These are phyloP conservation scores for Oldenlandia corymbosa DNA, from an alignment of 257 asterid species.

Conservation along the genomic window DNA sequence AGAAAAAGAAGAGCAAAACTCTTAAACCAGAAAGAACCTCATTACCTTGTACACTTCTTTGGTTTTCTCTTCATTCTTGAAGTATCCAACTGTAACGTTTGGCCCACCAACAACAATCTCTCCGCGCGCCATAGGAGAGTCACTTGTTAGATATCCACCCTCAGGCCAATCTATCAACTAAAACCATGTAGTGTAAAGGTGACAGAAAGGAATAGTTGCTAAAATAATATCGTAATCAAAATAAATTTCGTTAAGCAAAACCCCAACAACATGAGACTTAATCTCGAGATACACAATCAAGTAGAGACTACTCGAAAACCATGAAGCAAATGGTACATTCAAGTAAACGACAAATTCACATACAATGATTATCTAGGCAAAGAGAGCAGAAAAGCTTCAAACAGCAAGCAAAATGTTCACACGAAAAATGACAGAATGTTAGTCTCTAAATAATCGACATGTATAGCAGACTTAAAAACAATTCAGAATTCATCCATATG, in stretches of 20 bases:
- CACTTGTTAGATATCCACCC: conserved; percentile 79
- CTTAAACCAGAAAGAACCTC: too few species aligned
- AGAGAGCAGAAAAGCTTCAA: neutral
- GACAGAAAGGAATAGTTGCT: neutral
- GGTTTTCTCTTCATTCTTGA: conserved; percentile 82
- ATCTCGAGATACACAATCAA: neutral
- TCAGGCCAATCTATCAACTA: conserved; percentile 95
- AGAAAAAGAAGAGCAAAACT: neutral
- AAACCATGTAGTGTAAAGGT: conserved; percentile 15
- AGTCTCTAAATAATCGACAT: neutral
- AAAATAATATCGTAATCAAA: neutral
- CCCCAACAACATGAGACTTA: neutral
- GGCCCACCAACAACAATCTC: conserved; percentile 95
- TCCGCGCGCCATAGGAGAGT: conserved; percentile 87
- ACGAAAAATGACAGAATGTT: neutral
- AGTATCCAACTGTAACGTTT: conserved; percentile 88
- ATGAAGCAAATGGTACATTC: neutral
- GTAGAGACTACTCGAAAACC: neutral
- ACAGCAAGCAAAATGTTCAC: neutral
- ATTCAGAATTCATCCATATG: neutral
- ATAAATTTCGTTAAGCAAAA: neutral
- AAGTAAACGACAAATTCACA: neutral
- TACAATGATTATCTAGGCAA: neutral
- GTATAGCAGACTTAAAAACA: neutral
- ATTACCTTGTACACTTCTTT: conserved; percentile 85